Base-by-base conservation (phyloP, 805 yeast genomes). In the Lipomyces chichibuensis region DNA sequence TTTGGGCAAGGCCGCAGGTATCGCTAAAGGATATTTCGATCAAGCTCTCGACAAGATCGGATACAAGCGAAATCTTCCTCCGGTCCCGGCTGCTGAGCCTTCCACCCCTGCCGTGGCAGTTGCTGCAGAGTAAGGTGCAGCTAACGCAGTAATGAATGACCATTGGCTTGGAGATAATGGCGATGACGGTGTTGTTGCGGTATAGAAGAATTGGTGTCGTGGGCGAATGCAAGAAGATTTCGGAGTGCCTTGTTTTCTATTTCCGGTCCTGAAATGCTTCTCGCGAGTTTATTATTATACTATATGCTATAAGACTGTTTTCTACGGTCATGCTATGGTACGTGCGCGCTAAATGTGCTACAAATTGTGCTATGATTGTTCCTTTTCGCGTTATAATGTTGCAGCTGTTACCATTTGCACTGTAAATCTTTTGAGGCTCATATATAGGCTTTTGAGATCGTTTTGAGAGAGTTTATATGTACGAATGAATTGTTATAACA, bases 41-140 rank as follows among this genome's bases (percentile, higher is more conserved):
- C 46, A 23, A 17, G 71, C 60, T 5, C 66, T 69, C 29, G 67
- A 60, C 25, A 69, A 67, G 68, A 68, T 69, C 52, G 71, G 71
- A 43, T 69, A 69, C 61, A 66, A 69, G 64, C 67, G 66, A 37
- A 62, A 67, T 62, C 29, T 68, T 37, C 67, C 70, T 14, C 63
- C 70, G 27, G 70, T 63, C 11, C 65, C 71, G 17, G 63, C 59
- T 13, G 14, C 65, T 14, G 60, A 23, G 17, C 33, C 55, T n/a
- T 3, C 27, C 6, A n/a, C 55, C 9, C 37, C 46, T 13, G n/a
- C 62, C 8, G 60, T 43, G 27, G 57, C 67, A 20, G 63, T 49
- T 46, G 63, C 60, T 54, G 57, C 63, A 11, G 59, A 51, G 39
- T 23, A 25, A 33, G 57, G 27, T 43, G 23, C n/a, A n/a, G 43